Evolutionary conservation across 1,139 yeast genomes (phyloP), one percentile per base, ranked within the genome.

Genomic region (Yamadazyma dendronema): DNA sequence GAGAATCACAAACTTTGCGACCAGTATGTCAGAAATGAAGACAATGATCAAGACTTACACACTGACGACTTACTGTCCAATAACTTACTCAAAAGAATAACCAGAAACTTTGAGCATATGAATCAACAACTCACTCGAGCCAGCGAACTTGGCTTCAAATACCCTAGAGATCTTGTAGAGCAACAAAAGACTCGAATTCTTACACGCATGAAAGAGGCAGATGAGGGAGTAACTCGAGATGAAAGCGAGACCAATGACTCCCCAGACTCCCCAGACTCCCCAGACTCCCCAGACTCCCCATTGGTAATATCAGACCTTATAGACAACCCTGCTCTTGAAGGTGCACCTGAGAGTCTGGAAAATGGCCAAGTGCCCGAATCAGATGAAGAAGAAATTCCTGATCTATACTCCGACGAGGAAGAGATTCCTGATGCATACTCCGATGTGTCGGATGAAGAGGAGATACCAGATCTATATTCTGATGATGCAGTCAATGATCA

Each of bases 61-160:
- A n/a, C n/a, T n/a, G n/a, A n/a, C n/a, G n/a, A n/a, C n/a, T n/a
- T n/a, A n/a, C n/a, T n/a, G n/a, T n/a, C n/a, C n/a, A n/a, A 11
- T 24, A 24, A 44, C 19, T 39, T 43, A 2, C 30, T 28, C 23
- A 29, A 21, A 5, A 41, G 37, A 21, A 42, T 45, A 13, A 38
- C 37, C 14, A 48, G 44, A 9, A 50, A 55, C 19, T 46, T 53
- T 16, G 43, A 42, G 31, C 27, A 42, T 29, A 52, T 67, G 1
- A 45, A 46, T 5, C 38, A 44, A 28, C 48, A 48, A 33, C 55
- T 72, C 34, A 52, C 50, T 4, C 52, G 47, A 29, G 65, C 77
- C 42, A 53, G 56, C 3, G 47, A 53, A 14, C 50, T 59, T 24
- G 53, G 57, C 4, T 67, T 67, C 40, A 48, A 43, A 8, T 59